Percentiles rank a stretch among this genome's conserved stretches.
phyloP scores from a whole-genome alignment of 257 asterid genomes.

The Ballota nigra region DNA sequence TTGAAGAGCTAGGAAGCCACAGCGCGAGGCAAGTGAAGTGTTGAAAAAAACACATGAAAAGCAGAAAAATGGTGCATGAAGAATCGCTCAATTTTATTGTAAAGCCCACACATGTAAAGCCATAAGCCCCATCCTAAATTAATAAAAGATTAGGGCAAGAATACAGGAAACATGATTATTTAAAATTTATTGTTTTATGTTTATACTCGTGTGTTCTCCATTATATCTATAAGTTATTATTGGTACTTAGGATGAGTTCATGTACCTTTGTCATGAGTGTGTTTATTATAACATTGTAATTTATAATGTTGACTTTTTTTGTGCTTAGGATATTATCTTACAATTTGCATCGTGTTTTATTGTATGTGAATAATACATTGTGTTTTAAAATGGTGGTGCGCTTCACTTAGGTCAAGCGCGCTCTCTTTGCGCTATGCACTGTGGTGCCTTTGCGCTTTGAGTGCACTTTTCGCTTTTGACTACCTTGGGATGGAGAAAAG shows the following conservation, averaged over 20 bases:
- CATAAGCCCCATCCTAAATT: not conserved
- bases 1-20: not conserved
- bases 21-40: not conserved
- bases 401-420: not conserved
- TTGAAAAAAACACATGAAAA: no score
- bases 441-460: not conserved
- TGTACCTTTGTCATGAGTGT: not conserved
- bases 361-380: not conserved
- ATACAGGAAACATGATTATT: not conserved
- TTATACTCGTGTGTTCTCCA: not conserved
- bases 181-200: not conserved
- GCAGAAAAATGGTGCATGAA: not conserved
- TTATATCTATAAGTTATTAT: not conserved
- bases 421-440: not conserved
- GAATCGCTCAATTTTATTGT: not conserved
- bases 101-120: not conserved
- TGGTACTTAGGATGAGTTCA: not conserved
- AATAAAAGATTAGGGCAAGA: not conserved
- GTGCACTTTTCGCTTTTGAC: not conserved
- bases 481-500: not conserved
- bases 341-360: not conserved
- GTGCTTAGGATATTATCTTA: not conserved
- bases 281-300: not conserved
- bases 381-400: not conserved
- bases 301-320: not conserved